phyloP scores from a whole-genome alignment of 768 basidiomycete species.

The Rhodotorula graminis region DNA sequence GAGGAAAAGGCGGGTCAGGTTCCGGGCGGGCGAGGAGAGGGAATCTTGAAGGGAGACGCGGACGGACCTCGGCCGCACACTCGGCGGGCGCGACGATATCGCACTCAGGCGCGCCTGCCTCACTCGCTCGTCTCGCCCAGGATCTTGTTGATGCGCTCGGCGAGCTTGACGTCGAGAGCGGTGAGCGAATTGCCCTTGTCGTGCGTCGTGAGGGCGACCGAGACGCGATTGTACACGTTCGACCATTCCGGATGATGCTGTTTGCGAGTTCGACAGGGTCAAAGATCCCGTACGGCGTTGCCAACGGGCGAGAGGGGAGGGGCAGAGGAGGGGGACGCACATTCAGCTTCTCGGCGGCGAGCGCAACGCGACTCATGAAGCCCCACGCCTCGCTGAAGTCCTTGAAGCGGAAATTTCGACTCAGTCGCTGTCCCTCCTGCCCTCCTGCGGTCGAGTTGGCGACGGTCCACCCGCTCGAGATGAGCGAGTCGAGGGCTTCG shows the following conservation, averaged over 20 bases:
- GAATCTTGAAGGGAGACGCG: too few relatives aligned
- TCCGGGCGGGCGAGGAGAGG: too few relatives aligned
- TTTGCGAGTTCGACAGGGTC: background rate
- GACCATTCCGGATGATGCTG: conserved; percentile 39
- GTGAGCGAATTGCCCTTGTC: conserved; percentile 23
- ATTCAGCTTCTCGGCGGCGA: conserved; percentile 35
- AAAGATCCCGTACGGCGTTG: background rate
- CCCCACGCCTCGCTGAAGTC: conserved; percentile 36
- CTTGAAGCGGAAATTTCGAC: conserved; percentile 18
- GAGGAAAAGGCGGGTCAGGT: too few relatives aligned
- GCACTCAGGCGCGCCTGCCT: too few relatives aligned
- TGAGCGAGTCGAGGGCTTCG: conserved; percentile 10
- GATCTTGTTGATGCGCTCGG: conserved; percentile 13
- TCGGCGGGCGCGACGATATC: background rate
- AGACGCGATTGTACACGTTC: conserved; percentile 34
- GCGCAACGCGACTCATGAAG: conserved; percentile 34
- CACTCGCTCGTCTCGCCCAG: background rate
- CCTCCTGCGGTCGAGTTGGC: background rate
- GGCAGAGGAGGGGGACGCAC: conserved; percentile 1
- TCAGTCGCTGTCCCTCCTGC: background rate
- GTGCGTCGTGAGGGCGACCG: conserved; percentile 34
- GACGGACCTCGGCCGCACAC: too few relatives aligned
- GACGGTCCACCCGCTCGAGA: conserved; percentile 18
- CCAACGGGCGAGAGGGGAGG: background rate
- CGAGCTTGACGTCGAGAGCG: conserved; percentile 33